Conservation (phyloP, 169 alveolate species). For the Cryptosporidium canis region DNA sequence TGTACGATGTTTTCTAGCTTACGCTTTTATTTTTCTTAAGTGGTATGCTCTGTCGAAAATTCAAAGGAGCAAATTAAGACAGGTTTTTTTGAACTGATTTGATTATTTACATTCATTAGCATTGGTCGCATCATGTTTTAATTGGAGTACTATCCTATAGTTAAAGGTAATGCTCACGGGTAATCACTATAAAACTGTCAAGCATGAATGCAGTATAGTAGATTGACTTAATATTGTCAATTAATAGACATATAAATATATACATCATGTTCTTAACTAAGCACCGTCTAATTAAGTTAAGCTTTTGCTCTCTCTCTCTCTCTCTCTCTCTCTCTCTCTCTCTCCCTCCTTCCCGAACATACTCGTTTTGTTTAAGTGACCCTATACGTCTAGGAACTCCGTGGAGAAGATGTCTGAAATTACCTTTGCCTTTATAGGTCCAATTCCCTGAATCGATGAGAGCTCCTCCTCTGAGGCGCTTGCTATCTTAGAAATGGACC, state of each 20-base stretch:
- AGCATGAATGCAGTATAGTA: neutral
- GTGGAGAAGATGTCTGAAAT: constrained; percentile 47
- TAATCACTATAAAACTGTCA: neutral
- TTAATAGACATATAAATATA: neutral
- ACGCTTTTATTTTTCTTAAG: constrained; percentile 18
- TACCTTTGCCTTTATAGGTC: constrained; percentile 59
- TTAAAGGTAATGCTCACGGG: neutral
- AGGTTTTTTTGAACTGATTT: neutral
- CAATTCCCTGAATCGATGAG: constrained; percentile 74
- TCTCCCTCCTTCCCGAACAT: neutral
- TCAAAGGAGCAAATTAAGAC: neutral
- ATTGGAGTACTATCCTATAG: neutral
- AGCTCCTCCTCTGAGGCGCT: constrained; percentile 71
- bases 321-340: neutral
- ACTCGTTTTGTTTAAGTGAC: neutral
- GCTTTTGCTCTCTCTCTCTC: neutral
- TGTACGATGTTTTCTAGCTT: neutral
- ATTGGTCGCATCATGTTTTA: neutral
- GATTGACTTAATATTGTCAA: neutral
- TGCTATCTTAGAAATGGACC: constrained; percentile 67
- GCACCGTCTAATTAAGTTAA: neutral
- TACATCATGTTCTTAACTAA: neutral
- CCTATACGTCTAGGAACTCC: neutral
- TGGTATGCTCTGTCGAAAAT: neutral
- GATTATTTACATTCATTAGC: neutral